Percentiles rank a stretch among this genome's conserved stretches.
phyloP scores from a whole-genome alignment of 306 rosid species.

The Rubus idaeus region DNA sequence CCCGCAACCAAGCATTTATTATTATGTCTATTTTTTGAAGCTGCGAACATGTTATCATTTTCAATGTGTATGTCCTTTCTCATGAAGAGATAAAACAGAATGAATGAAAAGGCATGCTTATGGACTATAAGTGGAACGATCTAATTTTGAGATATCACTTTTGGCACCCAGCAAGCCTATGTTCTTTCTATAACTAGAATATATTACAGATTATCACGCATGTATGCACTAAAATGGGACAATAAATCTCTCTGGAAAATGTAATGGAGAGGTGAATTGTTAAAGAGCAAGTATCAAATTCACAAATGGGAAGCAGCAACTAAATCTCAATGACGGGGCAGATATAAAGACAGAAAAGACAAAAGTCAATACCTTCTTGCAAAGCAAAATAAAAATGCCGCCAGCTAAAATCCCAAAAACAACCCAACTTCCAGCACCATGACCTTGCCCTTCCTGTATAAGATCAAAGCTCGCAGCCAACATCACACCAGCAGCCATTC shows the following conservation, averaged over 20 bases:
- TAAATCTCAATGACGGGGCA: conserved; percentile 11
- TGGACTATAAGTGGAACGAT: not conserved
- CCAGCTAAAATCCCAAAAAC: conserved; percentile 83
- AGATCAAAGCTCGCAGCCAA: conserved; percentile 98
- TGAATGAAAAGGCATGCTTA: not conserved
- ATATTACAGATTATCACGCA: not conserved
- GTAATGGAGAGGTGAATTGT: conserved; percentile 6
- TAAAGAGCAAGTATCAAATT: not conserved
- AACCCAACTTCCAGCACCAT: conserved; percentile 91
- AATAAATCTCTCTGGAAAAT: conserved; percentile 15
- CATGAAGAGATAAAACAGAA: not conserved
- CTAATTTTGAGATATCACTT: not conserved
- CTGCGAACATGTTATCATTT: not conserved
- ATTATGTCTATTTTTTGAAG: no score
- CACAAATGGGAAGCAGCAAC: conserved; percentile 2
- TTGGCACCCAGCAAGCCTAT: not conserved
- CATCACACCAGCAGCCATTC: conserved; percentile 99
- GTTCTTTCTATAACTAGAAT: not conserved
- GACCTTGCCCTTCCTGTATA: conserved; percentile 87
- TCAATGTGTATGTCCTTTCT: not conserved
- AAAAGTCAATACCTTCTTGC: conserved; percentile 69
- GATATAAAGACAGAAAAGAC: not conserved
- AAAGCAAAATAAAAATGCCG: conserved; percentile 88
- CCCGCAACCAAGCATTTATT: no score
- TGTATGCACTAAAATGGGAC: conserved; percentile 1